Percentiles rank a stretch among this genome's conserved stretches.
Conservation (phyloP, 2,329 filamentous ascomycete genomes). For the Fusarium paranaense region DNA sequence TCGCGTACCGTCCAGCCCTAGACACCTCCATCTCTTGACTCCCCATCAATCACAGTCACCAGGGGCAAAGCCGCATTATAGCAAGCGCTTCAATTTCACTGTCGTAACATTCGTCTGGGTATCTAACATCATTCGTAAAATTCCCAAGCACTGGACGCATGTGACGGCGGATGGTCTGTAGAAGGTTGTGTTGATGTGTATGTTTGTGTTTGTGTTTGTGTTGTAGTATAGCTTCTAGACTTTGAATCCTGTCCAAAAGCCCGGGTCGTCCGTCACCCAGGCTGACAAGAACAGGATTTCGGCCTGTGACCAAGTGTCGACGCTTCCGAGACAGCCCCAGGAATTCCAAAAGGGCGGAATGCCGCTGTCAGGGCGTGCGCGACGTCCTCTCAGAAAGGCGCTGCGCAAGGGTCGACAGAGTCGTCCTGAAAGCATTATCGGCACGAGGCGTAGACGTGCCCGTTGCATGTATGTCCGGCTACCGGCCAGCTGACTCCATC, state of each 20-base stretch:
- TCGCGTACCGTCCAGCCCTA: neutral
- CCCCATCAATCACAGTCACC: constrained; percentile 7
- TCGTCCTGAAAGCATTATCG: neutral
- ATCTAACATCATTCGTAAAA: constrained; percentile 42
- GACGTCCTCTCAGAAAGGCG: neutral
- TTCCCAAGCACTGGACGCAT: constrained; percentile 34
- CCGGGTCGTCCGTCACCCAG: neutral
- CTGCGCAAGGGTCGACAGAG: neutral
- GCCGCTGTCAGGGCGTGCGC: neutral
- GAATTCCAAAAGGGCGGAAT: neutral
- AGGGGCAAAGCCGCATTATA: neutral
- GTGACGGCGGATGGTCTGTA: constrained; percentile 26
- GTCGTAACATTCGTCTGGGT: constrained; percentile 34
- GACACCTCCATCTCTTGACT: neutral
- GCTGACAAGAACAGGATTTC: neutral
- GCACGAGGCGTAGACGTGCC: neutral
- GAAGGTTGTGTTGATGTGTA: constrained; percentile 29
- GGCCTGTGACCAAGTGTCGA: neutral
- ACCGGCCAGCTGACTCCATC: neutral
- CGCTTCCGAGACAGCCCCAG: neutral
- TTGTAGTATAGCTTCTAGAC: constrained; percentile 20
- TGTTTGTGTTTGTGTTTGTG: constrained; percentile 22
- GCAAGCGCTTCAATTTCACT: constrained; percentile 13
- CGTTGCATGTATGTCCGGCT: neutral
- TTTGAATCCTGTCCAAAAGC: constrained; percentile 10